Evolutionary conservation across 306 rosid species (phyloP).

Genomic region (Cucumis melo): DNA sequence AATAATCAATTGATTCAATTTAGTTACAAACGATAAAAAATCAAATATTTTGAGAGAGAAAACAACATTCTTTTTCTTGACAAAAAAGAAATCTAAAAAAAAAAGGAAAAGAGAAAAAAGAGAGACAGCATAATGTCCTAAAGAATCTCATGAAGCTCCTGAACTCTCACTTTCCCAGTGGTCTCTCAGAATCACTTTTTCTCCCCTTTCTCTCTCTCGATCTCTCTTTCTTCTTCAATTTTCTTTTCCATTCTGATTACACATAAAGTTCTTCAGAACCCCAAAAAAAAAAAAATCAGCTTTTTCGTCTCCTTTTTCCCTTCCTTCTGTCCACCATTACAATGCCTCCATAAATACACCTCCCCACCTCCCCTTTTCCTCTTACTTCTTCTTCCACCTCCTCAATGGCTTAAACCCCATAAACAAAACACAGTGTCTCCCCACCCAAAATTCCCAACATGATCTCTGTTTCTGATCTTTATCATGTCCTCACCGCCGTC

Average conservation of each 20-base stretch:
- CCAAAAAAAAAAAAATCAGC: neutral
- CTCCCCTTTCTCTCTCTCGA: neutral
- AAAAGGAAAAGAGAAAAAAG: neutral
- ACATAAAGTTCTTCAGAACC: neutral
- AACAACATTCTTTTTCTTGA: no score
- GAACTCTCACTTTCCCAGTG: constrained; percentile 4
- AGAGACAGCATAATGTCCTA: neutral
- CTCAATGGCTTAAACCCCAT: neutral
- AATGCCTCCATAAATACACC: neutral
- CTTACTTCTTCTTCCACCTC: neutral
- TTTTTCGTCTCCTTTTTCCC: neutral
- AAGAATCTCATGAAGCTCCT: constrained; percentile 5
- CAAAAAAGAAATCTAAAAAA: no score
- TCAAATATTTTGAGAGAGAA: no score
- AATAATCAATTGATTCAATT: no score
- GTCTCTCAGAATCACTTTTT: neutral
- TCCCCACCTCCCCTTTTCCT: neutral
- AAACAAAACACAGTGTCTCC: neutral
- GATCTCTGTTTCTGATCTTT: constrained; percentile 49
- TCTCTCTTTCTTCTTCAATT: neutral
- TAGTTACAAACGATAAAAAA: no score
- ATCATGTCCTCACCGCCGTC: constrained; percentile 74
- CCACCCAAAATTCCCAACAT: constrained; percentile 7
- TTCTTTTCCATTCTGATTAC: neutral
- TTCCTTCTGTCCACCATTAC: neutral